Evolutionary conservation across 345 rosid genomes (phyloP).

Genomic region (Toxicodendron radicans): DNA sequence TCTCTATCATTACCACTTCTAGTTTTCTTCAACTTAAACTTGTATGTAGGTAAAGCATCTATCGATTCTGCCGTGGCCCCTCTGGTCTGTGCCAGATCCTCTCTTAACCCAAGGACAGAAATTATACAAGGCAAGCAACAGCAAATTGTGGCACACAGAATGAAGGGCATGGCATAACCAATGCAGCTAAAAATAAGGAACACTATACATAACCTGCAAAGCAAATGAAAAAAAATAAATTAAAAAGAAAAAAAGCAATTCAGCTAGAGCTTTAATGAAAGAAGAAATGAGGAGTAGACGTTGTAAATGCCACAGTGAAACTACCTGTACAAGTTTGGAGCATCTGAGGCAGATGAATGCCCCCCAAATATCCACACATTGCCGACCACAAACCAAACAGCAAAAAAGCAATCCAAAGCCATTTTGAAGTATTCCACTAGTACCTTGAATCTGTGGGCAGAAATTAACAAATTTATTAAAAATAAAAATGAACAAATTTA

Average conservation of each 20-base stretch:
- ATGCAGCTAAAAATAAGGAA: conserved; percentile 93
- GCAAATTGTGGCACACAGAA: conserved; percentile 94
- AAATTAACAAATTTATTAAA: conserved; percentile 13
- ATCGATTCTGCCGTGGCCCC: conserved; percentile 95
- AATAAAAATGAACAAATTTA: conserved; percentile 1
- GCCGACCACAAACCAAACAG: conserved; percentile 99
- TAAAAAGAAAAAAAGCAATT: conserved; percentile 9
- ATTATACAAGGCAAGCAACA: conserved; percentile 97
- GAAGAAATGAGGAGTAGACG: not conserved
- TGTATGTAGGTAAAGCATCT: conserved; percentile 81
- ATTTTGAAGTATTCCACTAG: conserved; percentile 90
- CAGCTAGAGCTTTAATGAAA: conserved; percentile 14
- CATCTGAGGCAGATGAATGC: conserved; percentile 77
- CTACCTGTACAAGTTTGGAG: conserved; percentile 97
- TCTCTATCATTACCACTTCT: conserved; percentile 55
- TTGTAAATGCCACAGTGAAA: not conserved
- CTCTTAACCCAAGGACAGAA: conserved; percentile 89
- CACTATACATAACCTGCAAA: conserved; percentile 91
- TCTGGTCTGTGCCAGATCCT: conserved; percentile 78
- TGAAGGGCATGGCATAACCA: conserved; percentile 99
- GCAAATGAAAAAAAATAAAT: not conserved
- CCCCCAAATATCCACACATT: conserved; percentile 99
- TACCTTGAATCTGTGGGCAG: conserved; percentile 63
- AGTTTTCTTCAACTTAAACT: conserved; percentile 75
- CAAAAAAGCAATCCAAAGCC: conserved; percentile 98